These are phyloP conservation scores for Gloeopeniophorella convolvens DNA, from an alignment of 768 basidiomycete genomes.

Conservation along the genomic window DNA sequence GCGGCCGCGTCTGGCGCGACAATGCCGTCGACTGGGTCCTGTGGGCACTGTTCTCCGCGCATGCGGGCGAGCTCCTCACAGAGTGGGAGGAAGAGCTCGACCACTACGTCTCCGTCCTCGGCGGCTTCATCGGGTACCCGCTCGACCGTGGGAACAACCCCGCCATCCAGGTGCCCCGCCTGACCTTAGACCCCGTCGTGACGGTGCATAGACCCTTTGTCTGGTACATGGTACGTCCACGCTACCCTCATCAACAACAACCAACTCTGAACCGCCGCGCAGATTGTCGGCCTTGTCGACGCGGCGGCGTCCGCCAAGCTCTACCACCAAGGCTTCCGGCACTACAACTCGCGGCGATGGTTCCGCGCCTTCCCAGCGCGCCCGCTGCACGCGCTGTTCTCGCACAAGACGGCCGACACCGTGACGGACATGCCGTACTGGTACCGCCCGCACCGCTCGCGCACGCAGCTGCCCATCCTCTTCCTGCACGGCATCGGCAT, in stretches of 20 bases:
- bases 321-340: slow-evolving; percentile 42
- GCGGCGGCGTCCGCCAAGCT: slow-evolving; percentile 36
- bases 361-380: slow-evolving; percentile 49
- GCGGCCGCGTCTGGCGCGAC: slow-evolving; percentile 32
- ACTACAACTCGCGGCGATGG: slow-evolving; percentile 37
- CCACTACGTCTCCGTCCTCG: slow-evolving; percentile 38
- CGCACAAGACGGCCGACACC: slow-evolving; percentile 31
- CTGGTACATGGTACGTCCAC: slow-evolving; percentile 48
- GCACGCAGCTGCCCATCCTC: slow-evolving; percentile 44
- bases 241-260: too few species aligned
- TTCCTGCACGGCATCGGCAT: slow-evolving; percentile 71
- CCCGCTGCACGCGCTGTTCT: slow-evolving; percentile 36
- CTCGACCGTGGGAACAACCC: slow-evolving; percentile 37
- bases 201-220: slow-evolving; percentile 52
- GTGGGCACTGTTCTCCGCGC: slow-evolving; percentile 52
- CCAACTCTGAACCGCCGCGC: not conserved
- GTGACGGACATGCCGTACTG: slow-evolving; percentile 35
- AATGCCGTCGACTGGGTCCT: slow-evolving; percentile 58
- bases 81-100: slow-evolving; percentile 48
- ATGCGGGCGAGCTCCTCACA: slow-evolving; percentile 26
- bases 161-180: slow-evolving; percentile 39
- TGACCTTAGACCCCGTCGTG: slow-evolving; percentile 51
- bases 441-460: slow-evolving; percentile 44
- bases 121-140: slow-evolving; percentile 34
- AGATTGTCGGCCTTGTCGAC: slow-evolving; percentile 54